Evolutionary conservation across 2,329 filamentous ascomycete species (phyloP), one percentile per base, ranked within the genome.

Genomic region (Neospermospora avenae): DNA sequence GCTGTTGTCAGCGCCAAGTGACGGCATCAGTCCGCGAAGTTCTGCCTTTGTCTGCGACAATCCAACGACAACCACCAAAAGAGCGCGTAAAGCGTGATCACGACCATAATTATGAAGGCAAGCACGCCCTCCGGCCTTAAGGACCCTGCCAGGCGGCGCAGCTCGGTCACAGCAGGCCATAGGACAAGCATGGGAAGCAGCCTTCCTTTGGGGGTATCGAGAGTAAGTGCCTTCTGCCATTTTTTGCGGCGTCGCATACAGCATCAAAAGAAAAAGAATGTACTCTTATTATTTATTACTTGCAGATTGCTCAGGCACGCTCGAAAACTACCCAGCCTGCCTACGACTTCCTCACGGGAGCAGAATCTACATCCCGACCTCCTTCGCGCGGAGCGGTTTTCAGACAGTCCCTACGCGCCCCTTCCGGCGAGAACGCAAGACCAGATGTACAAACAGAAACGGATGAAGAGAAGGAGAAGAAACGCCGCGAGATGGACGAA

Each of bases 401-500:
- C n/a, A 54, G 67, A 55, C 55, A 65, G 48, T 69, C 67, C 25
- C 56, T 85, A 83, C 69, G 84, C 83, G 69, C 82, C 66, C 80
- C 82, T 34, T 83, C 84, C 0, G 77, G 81, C 1, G 37, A 52
- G n/a, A 42, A 57, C 20, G 4, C 79, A 77, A 48, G 83, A 82
- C 70, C 78, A 80, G 52, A 80, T 77, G 58, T 77, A 78, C 37
- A 83, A 82, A 22, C 35, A 4, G 70, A 69, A 25, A 59, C 65
- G 1, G 68, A 71, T 10, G 55, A 65, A 14, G 67, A 69, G 16
- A 54, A 55, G 0, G 67, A 71, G 25, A 68, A 63, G 53, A 63
- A 63, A 11, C 65, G 63, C 1, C 60, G 63, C 31, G 69, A 64
- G 71, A 73, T 87, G 84, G 93, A 98, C 70, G 88, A 93, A 65